phyloP scores from a whole-genome alignment of 148 eudicot species.

The Cornus kousa region DNA sequence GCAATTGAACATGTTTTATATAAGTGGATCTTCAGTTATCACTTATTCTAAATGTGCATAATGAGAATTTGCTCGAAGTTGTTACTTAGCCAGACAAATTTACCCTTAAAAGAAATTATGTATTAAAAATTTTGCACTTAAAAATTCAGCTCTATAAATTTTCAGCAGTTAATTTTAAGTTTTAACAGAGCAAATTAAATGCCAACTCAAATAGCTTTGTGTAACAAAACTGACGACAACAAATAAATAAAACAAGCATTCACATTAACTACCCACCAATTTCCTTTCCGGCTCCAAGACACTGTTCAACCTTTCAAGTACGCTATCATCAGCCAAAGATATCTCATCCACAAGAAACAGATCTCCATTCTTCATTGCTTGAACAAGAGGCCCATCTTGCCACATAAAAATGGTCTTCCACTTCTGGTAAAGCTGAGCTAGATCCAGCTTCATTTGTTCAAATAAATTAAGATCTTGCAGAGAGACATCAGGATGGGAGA shows the following conservation, averaged over 20 bases:
- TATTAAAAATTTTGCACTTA: too few relatives aligned
- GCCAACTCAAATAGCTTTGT: neutral
- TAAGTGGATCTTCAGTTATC: too few relatives aligned
- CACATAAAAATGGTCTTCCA: conserved; percentile 89
- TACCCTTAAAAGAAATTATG: too few relatives aligned
- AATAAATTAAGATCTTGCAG: conserved; percentile 46
- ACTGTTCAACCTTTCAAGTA: conserved; percentile 92
- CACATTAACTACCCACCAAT: conserved; percentile 50
- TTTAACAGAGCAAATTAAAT: too few relatives aligned
- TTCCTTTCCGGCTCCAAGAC: conserved; percentile 97
- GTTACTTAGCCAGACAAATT: too few relatives aligned
- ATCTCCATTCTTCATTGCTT: conserved; percentile 91
- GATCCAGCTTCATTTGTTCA: conserved; percentile 34
- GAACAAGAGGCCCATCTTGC: conserved; percentile 97
- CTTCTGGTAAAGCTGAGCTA: conserved; percentile 61
- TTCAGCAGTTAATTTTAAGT: too few relatives aligned
- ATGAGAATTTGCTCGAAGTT: too few relatives aligned
- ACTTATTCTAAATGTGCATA: too few relatives aligned
- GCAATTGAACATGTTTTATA: too few relatives aligned
- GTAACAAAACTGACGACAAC: neutral
- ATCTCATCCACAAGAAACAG: conserved; percentile 94
- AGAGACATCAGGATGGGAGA: conserved; percentile 40
- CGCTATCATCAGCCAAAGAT: conserved; percentile 98
- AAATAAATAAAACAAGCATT: neutral
- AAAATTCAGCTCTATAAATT: too few relatives aligned